phyloP scores from a whole-genome alignment of 176 grass and related monocot genomes.

The Avena atlantica region DNA sequence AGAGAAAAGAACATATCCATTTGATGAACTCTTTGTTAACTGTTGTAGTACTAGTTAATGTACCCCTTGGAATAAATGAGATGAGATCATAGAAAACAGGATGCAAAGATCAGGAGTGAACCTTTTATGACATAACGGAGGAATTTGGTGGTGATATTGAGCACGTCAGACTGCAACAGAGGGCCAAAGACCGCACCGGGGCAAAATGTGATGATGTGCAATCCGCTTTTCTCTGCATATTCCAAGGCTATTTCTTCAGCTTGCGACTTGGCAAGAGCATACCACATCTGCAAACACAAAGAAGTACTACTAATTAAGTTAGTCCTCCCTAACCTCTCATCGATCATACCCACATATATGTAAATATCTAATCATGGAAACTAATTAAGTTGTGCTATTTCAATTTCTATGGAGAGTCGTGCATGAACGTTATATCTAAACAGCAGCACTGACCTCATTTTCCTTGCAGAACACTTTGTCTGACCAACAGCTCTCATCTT shows the following conservation, averaged over 20 bases:
- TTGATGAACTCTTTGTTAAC: neutral
- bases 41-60: neutral
- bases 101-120: constrained; percentile 2
- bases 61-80: neutral
- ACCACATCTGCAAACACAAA: constrained; percentile 42
- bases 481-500: constrained; percentile 41
- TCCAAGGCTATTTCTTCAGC: constrained; percentile 40
- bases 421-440: neutral
- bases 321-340: neutral
- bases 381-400: neutral
- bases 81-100: neutral
- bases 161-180: constrained; percentile 3
- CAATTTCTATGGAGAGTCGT: neutral
- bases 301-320: neutral
- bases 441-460: constrained; percentile 27
- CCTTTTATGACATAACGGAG: constrained; percentile 34
- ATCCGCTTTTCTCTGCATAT: constrained; percentile 23
- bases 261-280: constrained; percentile 33
- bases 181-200: constrained; percentile 26
- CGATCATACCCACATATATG: neutral
- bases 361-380: neutral
- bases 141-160: constrained; percentile 31
- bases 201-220: constrained; percentile 37
- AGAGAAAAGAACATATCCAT: neutral
- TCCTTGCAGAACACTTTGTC: constrained; percentile 35